phyloP scores from a whole-genome alignment of 371 early-diverging fungal genomes.

The Rhizopus stolonifer region DNA sequence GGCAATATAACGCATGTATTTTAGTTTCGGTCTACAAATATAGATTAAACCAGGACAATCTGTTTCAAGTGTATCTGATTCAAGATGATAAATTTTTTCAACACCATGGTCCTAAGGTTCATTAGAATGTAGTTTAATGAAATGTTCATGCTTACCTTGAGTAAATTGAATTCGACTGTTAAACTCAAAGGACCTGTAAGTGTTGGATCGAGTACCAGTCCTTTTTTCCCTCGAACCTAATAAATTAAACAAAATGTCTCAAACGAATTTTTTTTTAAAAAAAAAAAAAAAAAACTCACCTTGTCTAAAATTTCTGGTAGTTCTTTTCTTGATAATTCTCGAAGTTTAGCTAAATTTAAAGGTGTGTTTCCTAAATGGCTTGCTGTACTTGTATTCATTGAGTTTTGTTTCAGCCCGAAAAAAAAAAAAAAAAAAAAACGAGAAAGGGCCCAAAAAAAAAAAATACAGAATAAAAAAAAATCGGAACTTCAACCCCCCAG shows the following conservation, averaged over 20 bases:
- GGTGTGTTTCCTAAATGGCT: conserved; percentile 51
- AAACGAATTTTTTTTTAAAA: too few species aligned
- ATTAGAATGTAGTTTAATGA: background rate
- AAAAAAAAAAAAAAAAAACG: conserved; percentile 2
- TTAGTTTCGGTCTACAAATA: conserved; percentile 76
- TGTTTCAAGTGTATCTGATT: conserved; percentile 58
- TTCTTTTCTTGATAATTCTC: conserved; percentile 71
- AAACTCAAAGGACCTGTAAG: conserved; percentile 83
- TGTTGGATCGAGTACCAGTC: conserved; percentile 83
- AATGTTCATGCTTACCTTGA: conserved; percentile 82
- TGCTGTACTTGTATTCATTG: conserved; percentile 13
- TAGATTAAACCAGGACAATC: conserved; percentile 79
- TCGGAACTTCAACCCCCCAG: too few species aligned
- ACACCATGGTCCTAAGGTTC: conserved; percentile 86
- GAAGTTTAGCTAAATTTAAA: conserved; percentile 58
- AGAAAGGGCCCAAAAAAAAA: too few species aligned
- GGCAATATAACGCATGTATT: conserved; percentile 81
- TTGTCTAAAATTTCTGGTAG: conserved; percentile 75
- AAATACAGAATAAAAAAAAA: too few species aligned
- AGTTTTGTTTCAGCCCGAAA: background rate
- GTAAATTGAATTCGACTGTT: conserved; percentile 80
- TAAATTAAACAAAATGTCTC: background rate
- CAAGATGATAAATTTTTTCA: conserved; percentile 87
- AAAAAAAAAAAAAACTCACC: conserved; percentile 39
- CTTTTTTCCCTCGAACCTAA: conserved; percentile 87